These are phyloP conservation scores for Cucumis hystrix DNA, from an alignment of 306 rosid genomes.

Conservation along the genomic window DNA sequence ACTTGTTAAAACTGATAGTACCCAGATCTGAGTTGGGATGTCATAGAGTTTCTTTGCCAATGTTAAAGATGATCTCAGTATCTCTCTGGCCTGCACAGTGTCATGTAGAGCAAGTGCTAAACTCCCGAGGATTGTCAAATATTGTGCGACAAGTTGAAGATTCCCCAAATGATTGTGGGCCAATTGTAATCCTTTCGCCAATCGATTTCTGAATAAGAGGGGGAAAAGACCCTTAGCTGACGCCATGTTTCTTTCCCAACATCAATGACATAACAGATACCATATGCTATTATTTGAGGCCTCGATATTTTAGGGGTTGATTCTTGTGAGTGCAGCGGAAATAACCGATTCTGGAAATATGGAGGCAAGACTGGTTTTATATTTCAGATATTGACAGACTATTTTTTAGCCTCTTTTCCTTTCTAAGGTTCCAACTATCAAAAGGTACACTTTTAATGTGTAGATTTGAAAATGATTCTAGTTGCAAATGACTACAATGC, in stretches of 20 bases:
- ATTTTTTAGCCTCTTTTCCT: no score
- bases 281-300: background rate
- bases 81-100: slow-evolving; percentile 85
- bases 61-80: slow-evolving; percentile 82
- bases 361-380: background rate
- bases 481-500: no score
- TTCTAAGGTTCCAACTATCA: no score
- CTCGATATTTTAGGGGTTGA: background rate
- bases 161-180: slow-evolving; percentile 79
- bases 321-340: background rate
- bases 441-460: background rate
- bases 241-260: background rate
- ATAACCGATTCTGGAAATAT: background rate
- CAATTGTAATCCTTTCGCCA: slow-evolving; percentile 94
- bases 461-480: no score
- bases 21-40: slow-evolving; percentile 91
- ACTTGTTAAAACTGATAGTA: slow-evolving; percentile 88
- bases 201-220: slow-evolving; percentile 46
- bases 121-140: slow-evolving; percentile 89
- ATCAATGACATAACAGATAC: background rate
- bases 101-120: slow-evolving; percentile 85
- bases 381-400: background rate
- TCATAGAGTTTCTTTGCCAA: slow-evolving; percentile 95
- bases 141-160: slow-evolving; percentile 91
- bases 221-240: background rate